Evolutionary conservation across 108 stramenopile species (phyloP), one percentile per base, ranked within the genome.

Genomic region (Epipyxis sp.): DNA sequence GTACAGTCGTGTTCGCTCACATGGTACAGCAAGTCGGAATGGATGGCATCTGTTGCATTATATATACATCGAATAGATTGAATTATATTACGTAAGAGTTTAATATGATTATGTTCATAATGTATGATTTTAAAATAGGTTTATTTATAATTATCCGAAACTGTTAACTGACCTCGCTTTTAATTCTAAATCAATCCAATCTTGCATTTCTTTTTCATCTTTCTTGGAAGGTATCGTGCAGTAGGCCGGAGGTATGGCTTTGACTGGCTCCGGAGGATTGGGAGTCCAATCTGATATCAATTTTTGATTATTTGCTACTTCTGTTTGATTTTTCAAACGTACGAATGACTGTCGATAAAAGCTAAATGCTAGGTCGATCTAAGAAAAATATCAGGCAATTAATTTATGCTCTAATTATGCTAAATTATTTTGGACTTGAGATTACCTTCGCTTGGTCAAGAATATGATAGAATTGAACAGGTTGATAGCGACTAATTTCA

Each of bases 361-460:
- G 61, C 13, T 32, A 32, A 13, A 65, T n/a, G n/a, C n/a, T n/a
- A n/a, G n/a, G n/a, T n/a, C n/a, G n/a, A n/a, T n/a, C n/a, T n/a
- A n/a, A n/a, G n/a, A n/a, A n/a, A n/a, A n/a, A n/a, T n/a, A n/a
- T n/a, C n/a, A n/a, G n/a, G n/a, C n/a, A n/a, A n/a, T n/a, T n/a
- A n/a, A n/a, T n/a, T n/a, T n/a, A n/a, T n/a, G n/a, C n/a, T n/a
- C n/a, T n/a, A n/a, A n/a, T n/a, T n/a, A n/a, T n/a, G n/a, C n/a
- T n/a, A n/a, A n/a, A n/a, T n/a, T n/a, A n/a, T n/a, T n/a, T n/a
- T n/a, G n/a, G n/a, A 3, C 34, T 37, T 29, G 61, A 32, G 61
- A 6, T 6, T 16, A 65, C 61, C 30, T 65, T 37, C 30, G 61
- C 61, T 32, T 65, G 61, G 34, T 65, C 61, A 10, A 65, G 61